Evolutionary conservation across 768 basidiomycete species (phyloP), one percentile per base, ranked within the genome.

Genomic region (Russula olivacea): DNA sequence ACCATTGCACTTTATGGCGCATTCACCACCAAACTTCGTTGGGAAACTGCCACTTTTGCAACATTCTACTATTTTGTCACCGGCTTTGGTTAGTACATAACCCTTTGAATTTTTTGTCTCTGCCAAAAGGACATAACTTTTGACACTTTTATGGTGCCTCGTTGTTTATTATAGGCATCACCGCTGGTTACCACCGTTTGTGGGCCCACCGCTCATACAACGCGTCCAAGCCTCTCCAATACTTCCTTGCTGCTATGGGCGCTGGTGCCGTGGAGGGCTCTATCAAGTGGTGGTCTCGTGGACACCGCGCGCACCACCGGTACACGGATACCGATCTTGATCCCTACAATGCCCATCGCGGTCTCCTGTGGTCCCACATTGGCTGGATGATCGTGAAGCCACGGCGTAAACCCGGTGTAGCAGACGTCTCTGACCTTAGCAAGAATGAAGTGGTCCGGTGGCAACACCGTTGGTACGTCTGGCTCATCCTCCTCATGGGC

Each of bases 241-340:
- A 93, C 71, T 76, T 83, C 66, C 84, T 98, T 53, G 91, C 94
- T 28, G 70, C 89, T 21, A 81, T 86, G 11, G 97, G 96, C 55
- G 87, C 93, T 1, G 96, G 97, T 53, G 95, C 96, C 5, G 89
- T 96, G 52, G 84, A 99, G 72, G 96, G 96, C 10, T 97, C 95
- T 23, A 96, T 99, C 78, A 90, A 92, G 74, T 98, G 97, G 97
- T 98, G 97, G 97, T 88, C 88, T 23, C 85, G 97, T 57, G 95
- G 95, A 53, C 97, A 99, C 79, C 91, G 96, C 64, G 96, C 96
- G 3, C 95, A 97, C 74, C 95, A 97, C 72, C 84, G 94, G 48
- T 96, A 97, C 78, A 98, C 94, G 68, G 94, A 96, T 76, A 98
- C 94, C 70, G 91, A 93, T 59, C 88, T 98, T 66, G 94, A 97